phyloP scores from a whole-genome alignment of 1,284 basidiomycete species.

The Apiotrichum brassicae region DNA sequence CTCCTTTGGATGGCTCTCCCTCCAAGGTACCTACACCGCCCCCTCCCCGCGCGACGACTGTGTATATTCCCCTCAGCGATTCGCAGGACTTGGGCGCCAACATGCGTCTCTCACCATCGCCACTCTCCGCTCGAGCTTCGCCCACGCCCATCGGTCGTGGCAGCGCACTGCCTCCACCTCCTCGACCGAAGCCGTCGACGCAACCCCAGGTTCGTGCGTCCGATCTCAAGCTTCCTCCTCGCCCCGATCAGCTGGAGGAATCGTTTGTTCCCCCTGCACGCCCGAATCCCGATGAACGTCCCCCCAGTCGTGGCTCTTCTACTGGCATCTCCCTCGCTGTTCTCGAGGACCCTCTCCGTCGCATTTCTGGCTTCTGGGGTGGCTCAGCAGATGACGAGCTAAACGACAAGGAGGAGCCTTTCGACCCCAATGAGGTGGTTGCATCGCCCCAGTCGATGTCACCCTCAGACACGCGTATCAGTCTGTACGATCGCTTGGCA shows the following conservation, averaged over 20 bases:
- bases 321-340: conserved; percentile 6
- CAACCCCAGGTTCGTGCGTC: background rate
- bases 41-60: background rate
- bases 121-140: background rate
- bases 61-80: background rate
- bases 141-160: background rate
- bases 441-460: background rate
- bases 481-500: conserved; percentile 13
- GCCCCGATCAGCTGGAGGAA: conserved; percentile 34
- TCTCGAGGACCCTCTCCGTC: conserved; percentile 29
- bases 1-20: background rate
- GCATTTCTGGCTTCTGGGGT: conserved; percentile 31
- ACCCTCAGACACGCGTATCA: conserved; percentile 1
- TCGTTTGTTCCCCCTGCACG: background rate
- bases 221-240: conserved; percentile 27
- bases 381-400: conserved; percentile 2
- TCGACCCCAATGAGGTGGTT: conserved; percentile 26
- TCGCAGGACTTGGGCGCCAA: background rate
- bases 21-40: background rate
- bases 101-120: background rate
- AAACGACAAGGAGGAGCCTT: conserved; percentile 23
- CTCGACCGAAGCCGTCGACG: background rate
- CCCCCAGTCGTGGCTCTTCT: conserved; percentile 11
- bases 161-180: background rate
- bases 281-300: background rate